Base-by-base conservation (phyloP, 1,284 basidiomycete species). In the Naganishia sp. region DNA sequence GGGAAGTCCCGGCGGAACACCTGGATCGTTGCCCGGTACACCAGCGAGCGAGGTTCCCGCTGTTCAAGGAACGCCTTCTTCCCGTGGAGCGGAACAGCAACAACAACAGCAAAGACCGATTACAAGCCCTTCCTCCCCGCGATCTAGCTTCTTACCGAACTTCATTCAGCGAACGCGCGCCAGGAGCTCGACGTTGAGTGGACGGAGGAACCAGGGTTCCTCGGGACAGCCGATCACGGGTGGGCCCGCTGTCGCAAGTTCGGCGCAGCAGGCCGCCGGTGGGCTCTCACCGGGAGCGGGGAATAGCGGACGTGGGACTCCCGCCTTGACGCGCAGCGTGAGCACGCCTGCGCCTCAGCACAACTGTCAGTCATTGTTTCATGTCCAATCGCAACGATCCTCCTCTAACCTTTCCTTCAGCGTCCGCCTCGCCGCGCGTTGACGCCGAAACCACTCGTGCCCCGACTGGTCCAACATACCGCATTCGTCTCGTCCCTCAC, bases 401-500 rank as follows among this genome's bases (percentile, higher is more conserved):
- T 44, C 13, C 36, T n/a, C n/a, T 44, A n/a, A 3, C 6, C 43
- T 2, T 48, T 3, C 9, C 33, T 13, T 46, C 31, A 55, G 57
- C 45, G 48, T 39, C 16, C 44, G 43, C 57, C 57, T 39, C 45
- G 13, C 6, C 45, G 45, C 33, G 36, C 23, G 48, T 21, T 44
- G 48, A 45, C 3, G n/a, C 57, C 33, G 28, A 28, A 5, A 33
- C 57, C 6, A 23, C 44, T 15, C 46, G n/a, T n/a, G 23, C 48
- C 5, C 33, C 59, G 11, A 16, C 59, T 1, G 50, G 50, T 48
- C 70, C 68, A 42, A 79, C 77, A 28, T 81, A 83, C 69, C 81
- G 83, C 6, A 82, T 87, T 55, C 89, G 94, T 13, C 88, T 98
- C 64, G 94, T 97, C 2, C 95, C 94, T 4, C 91, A 96, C 76